Percentiles rank a stretch among this genome's conserved stretches.
phyloP scores from a whole-genome alignment of 352 stramenopile genomes.

The Peronospora farinosa region DNA sequence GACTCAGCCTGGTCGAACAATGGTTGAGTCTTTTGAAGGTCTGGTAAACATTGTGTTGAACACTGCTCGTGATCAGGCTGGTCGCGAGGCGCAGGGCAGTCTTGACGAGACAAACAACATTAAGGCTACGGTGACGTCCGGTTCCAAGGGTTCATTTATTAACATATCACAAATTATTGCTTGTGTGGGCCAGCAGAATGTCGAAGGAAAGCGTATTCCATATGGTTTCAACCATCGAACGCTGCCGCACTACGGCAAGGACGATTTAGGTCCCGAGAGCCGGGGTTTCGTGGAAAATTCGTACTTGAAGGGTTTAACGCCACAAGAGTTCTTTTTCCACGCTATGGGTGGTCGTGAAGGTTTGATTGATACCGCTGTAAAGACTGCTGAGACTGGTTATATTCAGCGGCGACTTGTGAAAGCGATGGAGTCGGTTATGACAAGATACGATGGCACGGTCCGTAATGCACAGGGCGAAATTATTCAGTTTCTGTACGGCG shows the following conservation, averaged over 20 bases:
- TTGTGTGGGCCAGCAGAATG: slow-evolving; percentile 98
- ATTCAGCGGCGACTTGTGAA: slow-evolving; percentile 99
- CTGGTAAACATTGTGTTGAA: slow-evolving; percentile 96
- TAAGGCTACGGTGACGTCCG: slow-evolving; percentile 98
- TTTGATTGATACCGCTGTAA: slow-evolving; percentile 99
- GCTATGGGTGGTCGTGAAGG: slow-evolving; percentile 98
- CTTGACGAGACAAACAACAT: slow-evolving; percentile 98
- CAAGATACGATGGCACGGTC: slow-evolving; percentile 98
- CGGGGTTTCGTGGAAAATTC: slow-evolving; percentile 99
- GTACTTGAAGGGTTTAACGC: slow-evolving; percentile 93
- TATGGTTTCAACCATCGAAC: slow-evolving; percentile 94
- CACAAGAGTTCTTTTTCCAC: slow-evolving; percentile 99
- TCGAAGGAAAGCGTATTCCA: slow-evolving; percentile 96
- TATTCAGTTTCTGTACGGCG: slow-evolving; percentile 89
- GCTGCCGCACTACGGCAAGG: slow-evolving; percentile 93
- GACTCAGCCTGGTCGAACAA: slow-evolving; percentile 96
- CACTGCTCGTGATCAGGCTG: slow-evolving; percentile 79
- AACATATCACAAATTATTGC: slow-evolving; percentile 99
- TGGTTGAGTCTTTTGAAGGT: slow-evolving; percentile 99
- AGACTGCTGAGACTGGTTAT: slow-evolving; percentile 99
- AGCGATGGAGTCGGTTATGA: slow-evolving; percentile 99
- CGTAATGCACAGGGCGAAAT: slow-evolving; percentile 89
- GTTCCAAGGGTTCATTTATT: slow-evolving; percentile 98
- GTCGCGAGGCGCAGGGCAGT: slow-evolving; percentile 75
- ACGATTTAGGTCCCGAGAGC: slow-evolving; percentile 97